Evolutionary conservation across 305 asterid genomes (phyloP), one percentile per base, ranked within the genome.

Genomic region (Plantago coronopus): DNA sequence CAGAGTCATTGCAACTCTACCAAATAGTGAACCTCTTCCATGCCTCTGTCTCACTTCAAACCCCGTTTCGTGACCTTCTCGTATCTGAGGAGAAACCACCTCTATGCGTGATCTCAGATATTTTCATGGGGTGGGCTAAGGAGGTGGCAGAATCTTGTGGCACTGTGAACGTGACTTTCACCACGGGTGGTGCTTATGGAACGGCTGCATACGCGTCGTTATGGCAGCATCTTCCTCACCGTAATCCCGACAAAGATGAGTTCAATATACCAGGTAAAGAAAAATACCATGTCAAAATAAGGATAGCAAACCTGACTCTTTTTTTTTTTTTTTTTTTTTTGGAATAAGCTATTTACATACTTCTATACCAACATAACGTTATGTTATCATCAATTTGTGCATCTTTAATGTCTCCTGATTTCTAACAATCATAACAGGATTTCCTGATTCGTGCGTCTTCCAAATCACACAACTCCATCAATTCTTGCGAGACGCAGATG

Each of bases 121-220:
- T 81, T 7, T 89, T 89, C 76, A 69, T 65, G 67, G 91, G 88
- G 0, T 93, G 96, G 95, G 79, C 87, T 10, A 76, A 34, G 47
- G 83, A 78, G 17, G 95, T 93, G 46, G 97, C 97, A 7, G 27
- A 43, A 37, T 74, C 82, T 21, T 74, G 65, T 25, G 78, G 74
- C 45, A 83, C 80, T 12, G 69, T 65, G 3, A 81, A 82, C 48
- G 67, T 89, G 9, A 48, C 79, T 17, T 89, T 89, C 80, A 57
- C 89, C 50, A 91, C 98, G 13, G 72, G 88, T 54, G 97, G 98
- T 20, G 97, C 94, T 8, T 89, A 79, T 62, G 96, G 98, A 29
- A 77, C 95, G 34, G 84, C 96, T 13, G 94, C 95, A 5, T 93
- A 83, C 25, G 14, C 63, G 0, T 89, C 96, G 0, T 5, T 89